Conservation (phyloP, 768 basidiomycete genomes). For the Russula foetens region DNA sequence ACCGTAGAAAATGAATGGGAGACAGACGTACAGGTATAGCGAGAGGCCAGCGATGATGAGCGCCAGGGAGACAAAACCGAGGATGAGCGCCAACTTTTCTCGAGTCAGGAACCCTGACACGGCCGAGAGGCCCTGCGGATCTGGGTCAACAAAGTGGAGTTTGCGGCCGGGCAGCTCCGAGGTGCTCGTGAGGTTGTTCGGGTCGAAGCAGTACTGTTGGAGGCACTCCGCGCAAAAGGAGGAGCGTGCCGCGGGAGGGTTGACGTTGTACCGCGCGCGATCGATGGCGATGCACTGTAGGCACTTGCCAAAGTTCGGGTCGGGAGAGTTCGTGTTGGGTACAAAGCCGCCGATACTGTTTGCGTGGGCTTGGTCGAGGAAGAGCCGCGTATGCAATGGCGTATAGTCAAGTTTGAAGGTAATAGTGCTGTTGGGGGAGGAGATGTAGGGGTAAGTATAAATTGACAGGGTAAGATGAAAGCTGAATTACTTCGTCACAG, state of each 20-base stretch:
- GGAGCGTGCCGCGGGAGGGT: conserved; percentile 21
- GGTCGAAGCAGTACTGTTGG: conserved; percentile 27
- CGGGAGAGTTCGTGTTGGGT: conserved; percentile 49
- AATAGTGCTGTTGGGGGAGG: conserved; percentile 33
- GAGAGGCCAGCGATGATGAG: conserved; percentile 33
- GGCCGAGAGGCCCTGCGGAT: conserved; percentile 40
- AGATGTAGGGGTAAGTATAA: conserved; percentile 1
- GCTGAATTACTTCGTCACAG: conserved; percentile 50
- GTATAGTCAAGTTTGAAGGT: conserved; percentile 59
- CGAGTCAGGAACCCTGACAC: conserved; percentile 35
- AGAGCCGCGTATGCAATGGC: conserved; percentile 41
- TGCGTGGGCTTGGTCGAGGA: conserved; percentile 52
- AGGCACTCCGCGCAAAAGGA: conserved; percentile 25
- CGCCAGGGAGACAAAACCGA: conserved; percentile 37
- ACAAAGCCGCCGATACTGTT: conserved; percentile 54
- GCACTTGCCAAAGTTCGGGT: conserved; percentile 51
- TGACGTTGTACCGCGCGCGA: conserved; percentile 20
- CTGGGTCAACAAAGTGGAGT: conserved; percentile 44
- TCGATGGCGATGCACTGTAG: conserved; percentile 62
- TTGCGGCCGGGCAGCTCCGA: conserved; percentile 32
- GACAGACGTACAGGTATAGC: conserved; percentile 28
- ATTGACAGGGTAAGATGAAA: neutral
- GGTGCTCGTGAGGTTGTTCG: conserved; percentile 19
- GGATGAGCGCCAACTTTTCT: conserved; percentile 42
- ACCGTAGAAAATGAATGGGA: neutral